These are phyloP conservation scores for Candida pseudofarinosa DNA, from an alignment of 805 yeast genomes.

Conservation along the genomic window DNA sequence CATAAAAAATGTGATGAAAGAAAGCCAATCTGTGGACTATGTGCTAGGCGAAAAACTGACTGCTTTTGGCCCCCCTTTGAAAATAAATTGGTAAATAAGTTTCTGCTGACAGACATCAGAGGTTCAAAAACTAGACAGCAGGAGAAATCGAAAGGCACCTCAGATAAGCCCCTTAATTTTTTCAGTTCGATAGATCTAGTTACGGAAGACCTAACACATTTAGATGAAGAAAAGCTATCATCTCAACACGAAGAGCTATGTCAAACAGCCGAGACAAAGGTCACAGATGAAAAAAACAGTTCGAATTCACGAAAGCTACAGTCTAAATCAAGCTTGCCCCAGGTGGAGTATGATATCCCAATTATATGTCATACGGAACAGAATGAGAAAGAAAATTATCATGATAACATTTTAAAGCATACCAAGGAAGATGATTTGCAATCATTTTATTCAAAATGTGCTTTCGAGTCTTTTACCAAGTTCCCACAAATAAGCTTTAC, in stretches of 20 bases:
- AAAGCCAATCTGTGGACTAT: slow-evolving; percentile 12
- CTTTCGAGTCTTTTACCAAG: slow-evolving; percentile 3
- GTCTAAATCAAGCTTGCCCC: too few species aligned
- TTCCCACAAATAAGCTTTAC: background rate
- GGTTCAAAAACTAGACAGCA: slow-evolving; percentile 5
- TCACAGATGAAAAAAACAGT: too few species aligned
- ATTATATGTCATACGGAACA: too few species aligned
- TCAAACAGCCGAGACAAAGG: too few species aligned
- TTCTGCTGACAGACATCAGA: slow-evolving; percentile 7
- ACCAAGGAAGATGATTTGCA: slow-evolving; percentile 7
- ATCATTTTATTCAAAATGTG: background rate
- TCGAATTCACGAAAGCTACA: too few species aligned
- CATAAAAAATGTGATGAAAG: slow-evolving; percentile 16
- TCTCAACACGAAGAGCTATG: too few species aligned
- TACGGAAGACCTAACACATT: too few species aligned
- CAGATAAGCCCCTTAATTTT: too few species aligned
- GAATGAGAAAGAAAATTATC: background rate
- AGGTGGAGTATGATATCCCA: too few species aligned
- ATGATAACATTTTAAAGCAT: slow-evolving; percentile 5
- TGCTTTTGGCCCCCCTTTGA: slow-evolving; percentile 10
- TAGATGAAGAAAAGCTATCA: too few species aligned
- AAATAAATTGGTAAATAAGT: slow-evolving; percentile 1
- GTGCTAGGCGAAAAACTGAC: slow-evolving; percentile 7
- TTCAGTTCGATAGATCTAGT: too few species aligned
- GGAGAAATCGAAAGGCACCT: slow-evolving; percentile 1